These are phyloP conservation scores for Cytospora paraplurivora DNA, from an alignment of 2,329 filamentous ascomycete species.

Conservation along the genomic window DNA sequence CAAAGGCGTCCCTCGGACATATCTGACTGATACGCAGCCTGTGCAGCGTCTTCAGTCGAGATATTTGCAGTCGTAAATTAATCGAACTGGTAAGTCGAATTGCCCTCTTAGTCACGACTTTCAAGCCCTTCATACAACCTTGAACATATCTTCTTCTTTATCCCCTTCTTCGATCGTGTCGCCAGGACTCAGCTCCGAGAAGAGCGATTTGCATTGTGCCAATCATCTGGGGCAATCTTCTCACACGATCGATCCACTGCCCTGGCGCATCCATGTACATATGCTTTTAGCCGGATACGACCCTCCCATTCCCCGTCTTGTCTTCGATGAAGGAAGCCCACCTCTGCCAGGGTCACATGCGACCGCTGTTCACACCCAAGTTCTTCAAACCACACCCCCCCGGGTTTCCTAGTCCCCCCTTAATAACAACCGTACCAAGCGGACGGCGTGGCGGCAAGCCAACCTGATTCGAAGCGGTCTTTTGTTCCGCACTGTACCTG, in stretches of 20 bases:
- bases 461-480: slow-evolving; percentile 18
- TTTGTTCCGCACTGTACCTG: slow-evolving; percentile 20
- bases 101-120: not conserved
- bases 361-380: slow-evolving; percentile 21
- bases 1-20: not conserved
- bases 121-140: not conserved
- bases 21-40: not conserved
- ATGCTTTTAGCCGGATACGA: slow-evolving; percentile 2
- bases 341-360: slow-evolving; percentile 26
- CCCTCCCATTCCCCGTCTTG: slow-evolving; percentile 2
- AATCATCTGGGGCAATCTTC: slow-evolving; percentile 1
- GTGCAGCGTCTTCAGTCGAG: not conserved
- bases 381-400: slow-evolving; percentile 17
- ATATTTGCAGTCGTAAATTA: not conserved
- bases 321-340: slow-evolving; percentile 12
- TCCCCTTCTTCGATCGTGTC: not conserved
- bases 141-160: not conserved
- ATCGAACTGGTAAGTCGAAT: not conserved
- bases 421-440: slow-evolving; percentile 26
- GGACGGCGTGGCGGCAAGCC: slow-evolving; percentile 28
- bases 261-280: not conserved
- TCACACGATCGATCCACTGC: slow-evolving; percentile 12
- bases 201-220: slow-evolving; percentile 1
- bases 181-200: not conserved
- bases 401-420: slow-evolving; percentile 24